A percentile compares a stretch with the other conserved stretches of the same genome.
Evolutionary conservation across 495 filamentous ascomycete genomes (phyloP).

Genomic region (Penicillium taxi): DNA sequence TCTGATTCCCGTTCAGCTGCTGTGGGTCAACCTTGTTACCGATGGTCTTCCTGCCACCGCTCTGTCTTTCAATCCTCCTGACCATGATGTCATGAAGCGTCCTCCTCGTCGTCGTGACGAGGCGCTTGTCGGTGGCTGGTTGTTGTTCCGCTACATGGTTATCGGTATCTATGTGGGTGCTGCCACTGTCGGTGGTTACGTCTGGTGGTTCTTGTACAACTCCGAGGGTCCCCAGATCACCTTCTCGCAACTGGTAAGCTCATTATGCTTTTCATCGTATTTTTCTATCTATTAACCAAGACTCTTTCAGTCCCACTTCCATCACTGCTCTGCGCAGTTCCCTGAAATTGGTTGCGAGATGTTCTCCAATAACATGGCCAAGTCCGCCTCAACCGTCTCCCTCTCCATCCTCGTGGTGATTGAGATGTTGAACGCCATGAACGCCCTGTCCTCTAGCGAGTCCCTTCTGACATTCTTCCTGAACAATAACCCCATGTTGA

Average conservation of each 20-base stretch:
- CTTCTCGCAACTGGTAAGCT: conserved; percentile 73
- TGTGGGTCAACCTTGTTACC: conserved; percentile 99
- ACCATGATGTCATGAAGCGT: conserved; percentile 94
- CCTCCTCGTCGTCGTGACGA: conserved; percentile 88
- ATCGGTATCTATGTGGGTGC: conserved; percentile 92
- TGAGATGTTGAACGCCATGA: conserved; percentile 99
- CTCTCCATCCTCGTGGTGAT: conserved; percentile 91
- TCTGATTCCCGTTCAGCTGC: conserved; percentile 90
- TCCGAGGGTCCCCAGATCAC: conserved; percentile 83
- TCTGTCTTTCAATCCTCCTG: conserved; percentile 93
- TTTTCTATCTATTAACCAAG: conserved; percentile 11
- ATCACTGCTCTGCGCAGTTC: conserved; percentile 80
- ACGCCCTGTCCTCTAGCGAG: conserved; percentile 91
- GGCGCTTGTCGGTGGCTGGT: conserved; percentile 82
- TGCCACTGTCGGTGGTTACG: conserved; percentile 94
- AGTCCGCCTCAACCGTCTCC: conserved; percentile 90
- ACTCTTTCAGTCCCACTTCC: conserved; percentile 73
- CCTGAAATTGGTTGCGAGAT: conserved; percentile 90
- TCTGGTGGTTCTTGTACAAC: conserved; percentile 99
- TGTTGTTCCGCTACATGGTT: conserved; percentile 96
- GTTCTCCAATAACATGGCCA: conserved; percentile 83
- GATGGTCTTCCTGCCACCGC: conserved; percentile 96
- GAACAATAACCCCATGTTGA: conserved; percentile 94
- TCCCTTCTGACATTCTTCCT: conserved; percentile 87
- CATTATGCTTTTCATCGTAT: background rate